Evolutionary conservation across 2,329 filamentous ascomycete genomes (phyloP), one percentile per base, ranked within the genome.

Genomic region (Thyridium curvatum): DNA sequence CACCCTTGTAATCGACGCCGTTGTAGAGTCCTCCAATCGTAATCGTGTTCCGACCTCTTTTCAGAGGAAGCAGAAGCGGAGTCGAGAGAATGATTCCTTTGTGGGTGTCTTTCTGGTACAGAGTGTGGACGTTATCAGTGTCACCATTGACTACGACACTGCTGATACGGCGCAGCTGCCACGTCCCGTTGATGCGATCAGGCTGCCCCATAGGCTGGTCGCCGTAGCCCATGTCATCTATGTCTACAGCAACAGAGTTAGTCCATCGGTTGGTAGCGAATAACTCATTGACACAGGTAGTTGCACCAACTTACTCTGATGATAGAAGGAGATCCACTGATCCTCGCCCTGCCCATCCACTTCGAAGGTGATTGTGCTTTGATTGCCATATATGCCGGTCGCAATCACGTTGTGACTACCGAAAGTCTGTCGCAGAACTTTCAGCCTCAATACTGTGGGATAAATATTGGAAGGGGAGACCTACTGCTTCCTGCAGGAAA

Each of bases 21-120:
- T 81, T 80, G 35, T 55, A 64, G 34, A 80, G 43, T 0, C 77
- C 77, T 0, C 77, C 75, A 17, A 82, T 63, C 2, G 70, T 74
- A 37, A 82, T 77, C 0, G 64, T 73, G 43, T 77, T 74, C 10
- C 36, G 43, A 0, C 76, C 75, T 50, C 74, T 66, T 26, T 71
- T 59, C 13, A 82, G 54, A 0, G 67, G 69, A 40, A 82, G 44
- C 40, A 71, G 58, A 21, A 82, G 56, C 4, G 77, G 73, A 1
- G 77, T 71, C 6, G 73, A 77, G 3, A 81, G 46, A 16, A 82
- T 66, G 12, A 81, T 70, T 0, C 77, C 72, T 56, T 82, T 82
- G 39, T 72, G 61, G 0, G 60, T 67, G 42, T 80, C 73, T 33
- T 73, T 61, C 56, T 74, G 70, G 46, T 65, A 73, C 15, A 76